Evolutionary conservation across 352 stramenopile species (phyloP), one percentile per base, ranked within the genome.

Genomic region (Phytophthora pini): DNA sequence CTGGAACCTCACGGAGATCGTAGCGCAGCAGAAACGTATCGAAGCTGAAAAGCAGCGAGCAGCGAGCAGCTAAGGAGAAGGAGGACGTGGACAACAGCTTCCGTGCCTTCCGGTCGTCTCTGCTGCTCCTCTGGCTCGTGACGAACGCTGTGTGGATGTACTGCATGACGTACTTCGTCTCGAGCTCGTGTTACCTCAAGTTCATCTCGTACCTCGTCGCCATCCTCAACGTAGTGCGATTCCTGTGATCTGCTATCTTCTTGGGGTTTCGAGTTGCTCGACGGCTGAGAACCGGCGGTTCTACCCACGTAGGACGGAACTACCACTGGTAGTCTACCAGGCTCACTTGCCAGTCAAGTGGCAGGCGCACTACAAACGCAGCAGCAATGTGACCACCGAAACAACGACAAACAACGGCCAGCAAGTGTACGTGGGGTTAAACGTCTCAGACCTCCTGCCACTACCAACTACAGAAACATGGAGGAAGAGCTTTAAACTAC

Each of bases 61-160:
- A 2, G 56, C 65, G 61, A 0, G 63, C 50, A 2, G 56, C 65
- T 10, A 45, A 51, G 2, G 77, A 82, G 54, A 80, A 84, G 36
- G 72, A 87, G 47, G 72, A 87, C 68, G 24, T 26, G 24, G 24
- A 26, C 24, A 26, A 26, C 24, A 82, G 73, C 27, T 80, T 84
- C 50, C 64, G 66, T 2, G 72, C 75, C 0, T 87, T 87, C 52
- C 69, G 72, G 12, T 84, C 78, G 20, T 71, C 67, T 3, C 50
- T 87, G 29, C 70, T 87, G 44, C 58, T 87, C 20, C 78, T 77
- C 24, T 87, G 78, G 78, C 75, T 87, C 44, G 71, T 79, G 20
- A 74, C 17, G 17, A 20, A 20, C 17, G 17, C 17, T 20, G 17
- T 20, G 17, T 20, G 17, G 17, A 20, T 20, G 17, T 20, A 20